Evolutionary conservation across 2,329 filamentous ascomycete genomes (phyloP), one percentile per base, ranked within the genome.

Genomic region (Mariannaea elegans): DNA sequence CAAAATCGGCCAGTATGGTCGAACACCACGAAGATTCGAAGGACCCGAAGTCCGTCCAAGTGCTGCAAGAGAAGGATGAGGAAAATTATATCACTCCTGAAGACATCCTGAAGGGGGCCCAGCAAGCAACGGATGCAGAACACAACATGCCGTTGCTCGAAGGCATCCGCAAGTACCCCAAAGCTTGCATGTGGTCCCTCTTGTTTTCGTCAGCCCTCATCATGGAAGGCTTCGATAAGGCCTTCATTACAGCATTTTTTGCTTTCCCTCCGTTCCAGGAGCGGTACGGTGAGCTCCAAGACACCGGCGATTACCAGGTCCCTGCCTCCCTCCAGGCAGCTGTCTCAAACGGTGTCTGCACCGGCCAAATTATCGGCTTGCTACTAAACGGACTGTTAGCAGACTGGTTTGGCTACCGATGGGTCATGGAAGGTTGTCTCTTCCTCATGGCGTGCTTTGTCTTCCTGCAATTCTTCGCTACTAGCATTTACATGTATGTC

Each of bases 291-390:
- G 61, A 69, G 3, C 61, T 66, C 1, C 63, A 69, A 16, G 39
- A 64, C 1, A 64, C 78, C 29, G 78, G 76, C 13, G 69, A 70
- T 3, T 82, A 82, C 58, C 71, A 82, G 62, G 71, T 86, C 27
- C 77, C 79, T 2, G 78, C 80, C 1, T 69, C 76, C 3, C 83
- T 83, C 80, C 82, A 84, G 69, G 76, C 81, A 1, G 82, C 77
- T 6, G 70, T 85, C 7, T 76, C 75, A 34, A 83, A 82, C 55
- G 82, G 78, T 5, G 76, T 78, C 0, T 73, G 77, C 8, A 75
- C 75, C 7, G 83, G 83, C 3, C 76, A 81, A 56, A 81, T 86
- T 36, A 48, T 84, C 2, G 83, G 83, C 1, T 73, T 84, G 10
- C 75, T 83, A 50, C 54, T 81, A 48, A 82, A 79, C 59, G 83